phyloP scores from a whole-genome alignment of 148 eudicot species.

The Rheum nobile region DNA sequence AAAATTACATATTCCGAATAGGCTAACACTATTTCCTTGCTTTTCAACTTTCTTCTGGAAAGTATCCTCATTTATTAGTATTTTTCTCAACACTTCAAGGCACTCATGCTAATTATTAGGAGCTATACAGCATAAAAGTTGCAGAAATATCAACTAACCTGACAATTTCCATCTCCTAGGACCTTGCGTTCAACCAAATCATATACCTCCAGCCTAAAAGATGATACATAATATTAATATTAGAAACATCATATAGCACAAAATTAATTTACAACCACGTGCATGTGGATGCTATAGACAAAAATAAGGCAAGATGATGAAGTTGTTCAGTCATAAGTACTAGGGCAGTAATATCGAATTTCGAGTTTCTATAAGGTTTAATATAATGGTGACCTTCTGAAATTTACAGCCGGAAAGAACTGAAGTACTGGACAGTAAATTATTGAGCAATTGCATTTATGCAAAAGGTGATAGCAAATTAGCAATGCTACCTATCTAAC shows the following conservation, averaged over 20 bases:
- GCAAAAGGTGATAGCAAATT: not conserved
- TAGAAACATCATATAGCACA: not conserved
- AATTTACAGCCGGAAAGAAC: not conserved
- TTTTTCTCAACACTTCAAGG: not conserved
- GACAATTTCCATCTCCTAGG: constrained; percentile 96
- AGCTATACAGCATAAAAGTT: not conserved
- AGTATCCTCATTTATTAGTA: not conserved
- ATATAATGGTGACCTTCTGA: not conserved
- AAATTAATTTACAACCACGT: not conserved
- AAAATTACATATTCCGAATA: not conserved
- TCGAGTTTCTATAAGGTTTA: not conserved
- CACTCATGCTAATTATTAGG: not conserved
- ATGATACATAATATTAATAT: not conserved
- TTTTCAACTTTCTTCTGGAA: not conserved
- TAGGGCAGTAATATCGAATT: not conserved
- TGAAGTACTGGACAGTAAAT: not conserved
- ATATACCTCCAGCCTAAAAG: constrained; percentile 63
- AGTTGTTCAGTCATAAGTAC: not conserved
- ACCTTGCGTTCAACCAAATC: constrained; percentile 80
- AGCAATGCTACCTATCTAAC: constrained; percentile 74
- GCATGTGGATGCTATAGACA: not conserved
- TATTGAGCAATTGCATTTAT: not conserved
- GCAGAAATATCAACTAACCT: constrained; percentile 35
- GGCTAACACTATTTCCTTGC: not conserved
- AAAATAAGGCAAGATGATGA: not conserved